Evolutionary conservation across 2,329 filamentous ascomycete genomes (phyloP), one percentile per base, ranked within the genome.

Genomic region (Sporothrix sp.): DNA sequence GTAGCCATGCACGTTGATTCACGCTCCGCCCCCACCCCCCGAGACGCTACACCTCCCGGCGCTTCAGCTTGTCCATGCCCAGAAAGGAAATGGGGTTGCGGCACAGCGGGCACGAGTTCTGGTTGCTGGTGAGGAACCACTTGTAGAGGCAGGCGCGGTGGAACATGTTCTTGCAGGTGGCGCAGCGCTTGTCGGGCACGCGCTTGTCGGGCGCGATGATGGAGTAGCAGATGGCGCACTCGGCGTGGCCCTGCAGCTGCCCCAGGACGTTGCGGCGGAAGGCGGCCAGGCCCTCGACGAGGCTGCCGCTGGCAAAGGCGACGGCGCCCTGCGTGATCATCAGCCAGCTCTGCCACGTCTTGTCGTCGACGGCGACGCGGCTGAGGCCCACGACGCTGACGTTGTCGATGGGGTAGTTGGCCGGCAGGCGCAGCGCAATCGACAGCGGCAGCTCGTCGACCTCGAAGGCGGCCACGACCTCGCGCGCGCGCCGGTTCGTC

Each of bases 191-290:
- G 65, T 93, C 91, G 0, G 93, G 93, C 65, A 95, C 80, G 66
- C 85, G 85, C 72, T 87, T 87, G 65, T 96, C 90, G 7, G 79
- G 81, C 16, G 87, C 87, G 56, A 98, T 87, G 62, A 98, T 89
- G 53, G 84, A 89, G 71, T 97, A 97, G 72, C 91, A 97, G 63
- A 97, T 97, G 9, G 93, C 88, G 63, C 93, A 98, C 66, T 98
- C 93, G 18, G 79, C 86, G 67, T 97, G 90, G 32, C 90, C 93
- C 69, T 95, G 93, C 57, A 98, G 75, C 4, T 87, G 87, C 1
- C 88, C 87, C 13, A 84, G 79, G 11, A 98, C 84, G 65, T 97
- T 97, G 56, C 84, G 80, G 56, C 86, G 81, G 74, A 95, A 97
- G 8, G 87, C 82, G 11, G 83, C 75, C 27, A 98, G 71, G 1